Conservation (phyloP, 2,329 filamentous ascomycete species). For the Zopfia rhizophila region DNA sequence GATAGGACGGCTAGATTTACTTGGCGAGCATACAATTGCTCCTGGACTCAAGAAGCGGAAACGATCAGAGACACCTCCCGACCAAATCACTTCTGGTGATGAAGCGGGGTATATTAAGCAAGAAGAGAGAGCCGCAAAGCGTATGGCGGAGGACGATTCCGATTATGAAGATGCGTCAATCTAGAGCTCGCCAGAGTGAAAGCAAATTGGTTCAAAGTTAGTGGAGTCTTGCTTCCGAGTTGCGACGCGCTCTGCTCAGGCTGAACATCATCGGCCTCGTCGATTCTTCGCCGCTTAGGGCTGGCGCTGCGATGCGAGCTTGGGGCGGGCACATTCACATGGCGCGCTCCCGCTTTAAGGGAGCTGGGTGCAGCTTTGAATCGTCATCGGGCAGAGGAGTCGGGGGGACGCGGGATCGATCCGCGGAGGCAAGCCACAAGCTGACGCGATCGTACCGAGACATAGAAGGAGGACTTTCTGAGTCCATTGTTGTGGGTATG, state of each 20-base stretch:
- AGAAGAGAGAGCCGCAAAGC: conserved; percentile 24
- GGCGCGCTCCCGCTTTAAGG: conserved; percentile 27
- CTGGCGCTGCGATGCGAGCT: conserved; percentile 23
- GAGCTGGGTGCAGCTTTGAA: conserved; percentile 11
- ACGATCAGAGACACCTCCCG: conserved; percentile 27
- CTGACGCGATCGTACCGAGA: conserved; percentile 14
- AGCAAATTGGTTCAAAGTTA: conserved; percentile 20
- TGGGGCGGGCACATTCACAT: conserved; percentile 18
- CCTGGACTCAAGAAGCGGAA: conserved; percentile 20
- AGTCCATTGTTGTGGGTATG: conserved; percentile 20
- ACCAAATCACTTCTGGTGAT: conserved; percentile 18
- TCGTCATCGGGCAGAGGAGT: conserved; percentile 22
- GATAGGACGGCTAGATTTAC: conserved; percentile 1
- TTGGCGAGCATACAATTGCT: conserved; percentile 9
- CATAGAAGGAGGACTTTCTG: conserved; percentile 9
- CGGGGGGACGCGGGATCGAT: conserved; percentile 11
- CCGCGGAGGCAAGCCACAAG: conserved; percentile 14
- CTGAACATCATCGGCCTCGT: conserved; percentile 22
- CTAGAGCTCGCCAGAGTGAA: too few relatives aligned
- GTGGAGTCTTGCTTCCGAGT: conserved; percentile 20
- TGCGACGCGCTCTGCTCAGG: conserved; percentile 27
- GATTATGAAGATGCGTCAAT: conserved; percentile 31
- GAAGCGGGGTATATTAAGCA: conserved; percentile 22
- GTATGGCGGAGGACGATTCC: conserved; percentile 29
- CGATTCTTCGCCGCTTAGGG: conserved; percentile 23